phyloP scores from a whole-genome alignment of 179 eudicot genomes.

The Monotropa hypopitys region DNA sequence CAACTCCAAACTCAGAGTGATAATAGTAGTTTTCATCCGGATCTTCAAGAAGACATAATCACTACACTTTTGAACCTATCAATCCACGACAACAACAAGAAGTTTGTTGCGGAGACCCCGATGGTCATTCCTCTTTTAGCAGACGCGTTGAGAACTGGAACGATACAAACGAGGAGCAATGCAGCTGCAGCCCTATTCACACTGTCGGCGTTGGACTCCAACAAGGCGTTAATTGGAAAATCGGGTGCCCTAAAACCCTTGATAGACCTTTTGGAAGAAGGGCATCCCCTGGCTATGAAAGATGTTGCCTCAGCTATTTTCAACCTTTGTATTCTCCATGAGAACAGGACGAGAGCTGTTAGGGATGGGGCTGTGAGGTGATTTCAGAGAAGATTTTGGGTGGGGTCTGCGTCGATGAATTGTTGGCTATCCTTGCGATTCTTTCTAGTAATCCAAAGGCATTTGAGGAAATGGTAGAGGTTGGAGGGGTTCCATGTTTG shows the following conservation, averaged over 20 bases:
- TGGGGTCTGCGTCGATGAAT: constrained; percentile 51
- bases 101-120: constrained; percentile 65
- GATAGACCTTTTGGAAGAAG: constrained; percentile 54
- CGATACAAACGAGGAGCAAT: constrained; percentile 63
- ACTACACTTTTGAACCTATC: constrained; percentile 73
- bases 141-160: constrained; percentile 44
- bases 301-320: constrained; percentile 82
- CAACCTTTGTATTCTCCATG: constrained; percentile 55
- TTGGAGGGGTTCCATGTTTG: constrained; percentile 42
- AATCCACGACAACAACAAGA: constrained; percentile 80
- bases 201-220: constrained; percentile 72
- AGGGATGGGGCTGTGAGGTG: constrained; percentile 61
- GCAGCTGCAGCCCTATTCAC: constrained; percentile 91
- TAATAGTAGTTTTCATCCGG: constrained; percentile 17
- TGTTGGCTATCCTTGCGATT: constrained; percentile 65
- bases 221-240: constrained; percentile 55
- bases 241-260: constrained; percentile 56
- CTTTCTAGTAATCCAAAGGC: constrained; percentile 55
- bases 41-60: constrained; percentile 70
- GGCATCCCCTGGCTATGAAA: constrained; percentile 49
- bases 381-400: constrained; percentile 40
- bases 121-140: constrained; percentile 48
- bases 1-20: constrained; percentile 11
- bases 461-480: constrained; percentile 54
- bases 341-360: constrained; percentile 62